Conservation (phyloP, 176 grass and related monocot genomes). For the Leersia perrieri region DNA sequence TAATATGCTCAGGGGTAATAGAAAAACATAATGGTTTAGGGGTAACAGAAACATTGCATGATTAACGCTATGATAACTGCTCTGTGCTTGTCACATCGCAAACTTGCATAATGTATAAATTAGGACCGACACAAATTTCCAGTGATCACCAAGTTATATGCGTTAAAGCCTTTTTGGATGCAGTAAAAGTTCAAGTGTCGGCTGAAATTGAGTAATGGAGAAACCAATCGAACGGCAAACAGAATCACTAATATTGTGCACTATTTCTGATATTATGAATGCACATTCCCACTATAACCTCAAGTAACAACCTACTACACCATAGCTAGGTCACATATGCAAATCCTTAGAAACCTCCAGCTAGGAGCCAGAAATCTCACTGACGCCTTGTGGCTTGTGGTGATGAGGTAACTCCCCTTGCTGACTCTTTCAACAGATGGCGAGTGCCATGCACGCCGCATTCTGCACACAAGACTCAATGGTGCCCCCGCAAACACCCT, state of each 20-base stretch:
- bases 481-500: neutral
- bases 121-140: neutral
- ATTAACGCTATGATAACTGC: too few species aligned
- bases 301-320: neutral
- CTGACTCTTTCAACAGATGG: constrained; percentile 65
- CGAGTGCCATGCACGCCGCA: constrained; percentile 60
- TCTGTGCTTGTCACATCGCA: too few species aligned
- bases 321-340: neutral
- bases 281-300: constrained; percentile 1
- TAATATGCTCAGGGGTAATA: too few species aligned
- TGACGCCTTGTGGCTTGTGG: constrained; percentile 66
- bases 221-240: constrained; percentile 18
- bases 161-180: neutral
- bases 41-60: too few species aligned
- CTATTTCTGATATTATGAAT: constrained; percentile 20
- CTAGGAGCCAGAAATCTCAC: constrained; percentile 86
- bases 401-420: constrained; percentile 74
- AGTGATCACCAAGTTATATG: neutral
- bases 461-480: constrained; percentile 75
- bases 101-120: too few species aligned
- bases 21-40: too few species aligned
- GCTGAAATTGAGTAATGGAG: neutral
- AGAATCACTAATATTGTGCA: neutral
- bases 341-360: constrained; percentile 7
- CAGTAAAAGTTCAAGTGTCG: neutral